Evolutionary conservation across 2,329 filamentous ascomycete species (phyloP).

Genomic region (Aspergillus versicolor): DNA sequence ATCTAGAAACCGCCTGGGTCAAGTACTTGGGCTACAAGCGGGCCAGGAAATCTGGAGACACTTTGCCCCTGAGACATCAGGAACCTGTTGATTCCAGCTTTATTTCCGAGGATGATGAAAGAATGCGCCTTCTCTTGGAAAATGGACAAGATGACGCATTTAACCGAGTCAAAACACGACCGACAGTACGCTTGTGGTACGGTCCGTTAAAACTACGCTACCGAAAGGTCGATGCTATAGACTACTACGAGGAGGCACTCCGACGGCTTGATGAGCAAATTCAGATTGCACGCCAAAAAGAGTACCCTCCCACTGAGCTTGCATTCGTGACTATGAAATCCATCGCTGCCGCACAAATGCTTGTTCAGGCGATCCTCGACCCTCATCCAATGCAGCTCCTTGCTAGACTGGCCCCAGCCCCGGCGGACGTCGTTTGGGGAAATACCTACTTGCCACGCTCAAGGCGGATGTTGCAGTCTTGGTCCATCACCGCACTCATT

Average conservation of each 20-base stretch:
- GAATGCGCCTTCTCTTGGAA: conserved; percentile 57
- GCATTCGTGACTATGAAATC: conserved; percentile 98
- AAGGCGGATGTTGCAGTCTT: conserved; percentile 72
- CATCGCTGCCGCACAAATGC: conserved; percentile 89
- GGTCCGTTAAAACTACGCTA: conserved; percentile 72
- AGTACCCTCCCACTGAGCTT: conserved; percentile 74
- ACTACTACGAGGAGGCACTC: conserved; percentile 88
- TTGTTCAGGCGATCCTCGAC: conserved; percentile 89
- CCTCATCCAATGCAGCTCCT: conserved; percentile 82
- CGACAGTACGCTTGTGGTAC: conserved; percentile 73
- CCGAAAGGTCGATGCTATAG: conserved; percentile 80
- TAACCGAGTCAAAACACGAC: conserved; percentile 53
- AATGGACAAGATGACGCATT: conserved; percentile 42
- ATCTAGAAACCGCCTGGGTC: conserved; percentile 81
- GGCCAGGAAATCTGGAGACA: conserved; percentile 44
- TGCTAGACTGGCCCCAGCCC: conserved; percentile 82
- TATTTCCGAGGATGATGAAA: conserved; percentile 54
- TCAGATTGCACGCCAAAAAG: conserved; percentile 65
- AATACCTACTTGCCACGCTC: conserved; percentile 83
- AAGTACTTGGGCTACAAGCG: conserved; percentile 64
- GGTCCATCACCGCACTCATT: conserved; percentile 81
- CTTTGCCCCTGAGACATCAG: conserved; percentile 52
- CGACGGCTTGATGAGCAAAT: conserved; percentile 77
- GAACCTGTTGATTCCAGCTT: conserved; percentile 37
- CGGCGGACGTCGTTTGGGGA: conserved; percentile 89